These are phyloP conservation scores for Trichomonascaceae sp. DNA, from an alignment of 1,139 yeast genomes.

Conservation along the genomic window DNA sequence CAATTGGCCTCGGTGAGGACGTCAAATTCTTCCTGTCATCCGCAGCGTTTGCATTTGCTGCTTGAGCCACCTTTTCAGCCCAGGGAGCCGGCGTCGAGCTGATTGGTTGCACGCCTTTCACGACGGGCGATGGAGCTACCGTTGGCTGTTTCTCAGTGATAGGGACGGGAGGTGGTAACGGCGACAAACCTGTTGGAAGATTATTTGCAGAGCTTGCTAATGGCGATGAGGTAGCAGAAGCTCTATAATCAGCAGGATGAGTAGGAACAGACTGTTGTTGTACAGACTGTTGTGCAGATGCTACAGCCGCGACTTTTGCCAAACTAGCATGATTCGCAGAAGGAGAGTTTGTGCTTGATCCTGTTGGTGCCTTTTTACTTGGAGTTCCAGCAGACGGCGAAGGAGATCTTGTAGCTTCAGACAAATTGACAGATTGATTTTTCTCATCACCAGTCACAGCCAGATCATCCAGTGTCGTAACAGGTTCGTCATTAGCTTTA, in stretches of 20 bases:
- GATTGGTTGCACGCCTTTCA: constrained; percentile 12
- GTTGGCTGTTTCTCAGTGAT: constrained; percentile 17
- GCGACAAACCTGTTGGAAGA: constrained; percentile 26
- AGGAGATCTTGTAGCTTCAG: constrained; percentile 14
- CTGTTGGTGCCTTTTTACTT: neutral
- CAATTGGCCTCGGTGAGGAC: constrained; percentile 12
- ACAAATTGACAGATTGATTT: constrained; percentile 18
- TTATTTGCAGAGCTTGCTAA: constrained; percentile 9
- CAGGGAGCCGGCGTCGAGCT: constrained; percentile 20
- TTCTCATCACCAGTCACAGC: constrained; percentile 22
- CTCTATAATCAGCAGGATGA: constrained; percentile 10
- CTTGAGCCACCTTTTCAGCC: constrained; percentile 20
- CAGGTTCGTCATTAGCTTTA: constrained; percentile 32
- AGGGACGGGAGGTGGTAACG: constrained; percentile 25
- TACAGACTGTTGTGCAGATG: constrained; percentile 12
- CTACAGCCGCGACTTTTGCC: constrained; percentile 12
- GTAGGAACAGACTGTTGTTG: constrained; percentile 12
- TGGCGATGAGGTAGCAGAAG: constrained; percentile 7
- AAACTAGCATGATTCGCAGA: constrained; percentile 10
- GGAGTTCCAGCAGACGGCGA: constrained; percentile 4
- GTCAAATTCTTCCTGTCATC: constrained; percentile 12
- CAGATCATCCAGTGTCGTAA: constrained; percentile 32
- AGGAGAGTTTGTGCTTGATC: constrained; percentile 7
- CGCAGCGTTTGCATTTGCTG: constrained; percentile 5
- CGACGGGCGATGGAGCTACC: constrained; percentile 12